Base-by-base conservation (phyloP, 1,139 yeast species). In the Chernovozyma aurita region DNA sequence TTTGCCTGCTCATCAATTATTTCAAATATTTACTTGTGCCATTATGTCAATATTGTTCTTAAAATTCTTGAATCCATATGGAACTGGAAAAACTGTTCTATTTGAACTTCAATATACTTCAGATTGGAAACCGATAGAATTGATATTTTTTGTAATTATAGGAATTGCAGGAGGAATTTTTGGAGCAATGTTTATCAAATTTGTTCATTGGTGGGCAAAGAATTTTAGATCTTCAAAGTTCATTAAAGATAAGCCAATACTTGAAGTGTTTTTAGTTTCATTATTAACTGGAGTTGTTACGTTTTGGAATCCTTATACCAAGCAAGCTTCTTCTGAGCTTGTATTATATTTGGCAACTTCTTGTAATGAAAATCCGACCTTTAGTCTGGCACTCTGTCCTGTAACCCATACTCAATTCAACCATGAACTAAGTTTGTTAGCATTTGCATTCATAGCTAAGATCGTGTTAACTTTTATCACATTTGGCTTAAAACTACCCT, bases 401-500 rank as follows among this genome's bases (percentile, higher is more conserved):
- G 43, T 53, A 30, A 49, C 47, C 28, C 46, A 41, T 29, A 41
- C 50, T 2, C 57, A 57, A 32, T 65, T 64, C 31, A 50, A 62
- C 1, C 46, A 44, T 4, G 73, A 72, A 36, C 39, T 76, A 11
- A 40, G 49, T 7, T 51, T 63, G 1, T 56, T 78, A 11, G 37
- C 50, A 1, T 52, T 55, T 46, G 84, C 82, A 3, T 59, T 78
- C 32, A 43, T 63, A 1, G 58, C 73, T 33, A 78, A 78, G 44
- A 46, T 72, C 1, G 37, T 66, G 2, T 56, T 78, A 24, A 78
- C 83, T 0, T 62, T 71, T 21, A 51, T 77, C 9, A 76, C 84
- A 0, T 76, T 77, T 53, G 86, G 86, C 1, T 54, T 78, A 38
- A 79, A 77, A 47, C 61, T 80, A 3, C 86, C 86, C 0, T 71